Evolutionary conservation across 1,284 basidiomycete species (phyloP), one percentile per base, ranked within the genome.

Genomic region (Trichosporon coremiiforme): DNA sequence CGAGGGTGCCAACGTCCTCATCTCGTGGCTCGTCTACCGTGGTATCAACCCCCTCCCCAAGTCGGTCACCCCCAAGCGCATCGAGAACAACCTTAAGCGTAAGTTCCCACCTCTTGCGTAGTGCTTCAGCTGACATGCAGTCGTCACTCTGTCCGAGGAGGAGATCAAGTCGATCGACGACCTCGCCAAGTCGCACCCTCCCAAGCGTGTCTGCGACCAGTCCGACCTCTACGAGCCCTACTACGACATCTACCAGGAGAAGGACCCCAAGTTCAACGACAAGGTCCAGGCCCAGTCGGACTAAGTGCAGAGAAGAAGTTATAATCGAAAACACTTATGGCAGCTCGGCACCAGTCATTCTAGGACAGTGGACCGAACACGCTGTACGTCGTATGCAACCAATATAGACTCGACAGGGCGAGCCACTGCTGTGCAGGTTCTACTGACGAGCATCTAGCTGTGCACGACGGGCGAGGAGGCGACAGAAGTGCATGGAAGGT

Each of bases 11-110:
- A 90, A 91, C 80, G 89, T 90, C 41, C 84, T 92, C 64, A 88
- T 93, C 76, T 90, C 89, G 9, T 94, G 91, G 91, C 88, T 90
- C 76, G 86, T 91, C 64, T 90, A 92, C 82, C 88, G 91, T 55
- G 91, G 91, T 15, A 89, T 91, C 71, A 68, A 76, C 75, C 80
- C 82, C 66, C 76, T 85, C 36, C 84, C 84, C 70, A 85, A 85
- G 79, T 82, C 79, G 68, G 84, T 85, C 69, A 84, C 82, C 33
- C 81, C 83, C 31, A 71, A 76, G 33, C 77, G 84, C 45, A 85
- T 85, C 68, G 79, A 81, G 70, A 75, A 76, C 73, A 84, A 84
- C 78, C 71, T 80, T 57, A 80, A 81, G 75, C 76, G 78, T 80
- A 66, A 74, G 78, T 74, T 13, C 2, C n/a, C 13, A 20, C 13